Conservation (phyloP, 2,329 filamentous ascomycete genomes). For the Arachnomyces sp. region DNA sequence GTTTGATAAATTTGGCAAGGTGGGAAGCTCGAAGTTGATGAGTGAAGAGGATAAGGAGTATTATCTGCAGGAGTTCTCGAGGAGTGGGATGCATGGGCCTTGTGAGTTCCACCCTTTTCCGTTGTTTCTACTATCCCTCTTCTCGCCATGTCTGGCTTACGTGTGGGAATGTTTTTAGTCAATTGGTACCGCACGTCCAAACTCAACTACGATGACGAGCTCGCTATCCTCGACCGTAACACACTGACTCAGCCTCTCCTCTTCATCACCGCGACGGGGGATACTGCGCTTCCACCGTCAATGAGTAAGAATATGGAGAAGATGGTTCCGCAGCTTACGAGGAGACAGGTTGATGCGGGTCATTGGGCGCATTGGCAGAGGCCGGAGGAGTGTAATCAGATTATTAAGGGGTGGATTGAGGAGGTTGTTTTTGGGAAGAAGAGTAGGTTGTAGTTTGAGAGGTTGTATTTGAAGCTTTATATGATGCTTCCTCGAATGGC, state of each 20-base stretch:
- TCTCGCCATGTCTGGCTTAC: neutral
- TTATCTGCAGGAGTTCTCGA: constrained; percentile 65
- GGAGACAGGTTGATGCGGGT: constrained; percentile 56
- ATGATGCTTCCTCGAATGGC: neutral
- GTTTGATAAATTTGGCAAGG: constrained; percentile 52
- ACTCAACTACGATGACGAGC: constrained; percentile 70
- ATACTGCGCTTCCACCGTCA: constrained; percentile 62
- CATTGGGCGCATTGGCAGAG: constrained; percentile 83
- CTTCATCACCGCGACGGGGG: constrained; percentile 64
- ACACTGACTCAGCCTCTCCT: constrained; percentile 57
- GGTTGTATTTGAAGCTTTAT: neutral
- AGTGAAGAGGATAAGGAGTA: constrained; percentile 63
- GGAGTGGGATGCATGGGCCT: constrained; percentile 66
- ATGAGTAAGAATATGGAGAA: constrained; percentile 66
- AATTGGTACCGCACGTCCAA: constrained; percentile 79
- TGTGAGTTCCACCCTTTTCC: constrained; percentile 31
- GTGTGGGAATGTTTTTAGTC: constrained; percentile 32
- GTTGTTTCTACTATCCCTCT: neutral
- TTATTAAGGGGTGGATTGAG: constrained; percentile 60
- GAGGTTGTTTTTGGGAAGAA: constrained; percentile 42
- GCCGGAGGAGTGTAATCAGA: constrained; percentile 59
- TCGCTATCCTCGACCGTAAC: constrained; percentile 22
- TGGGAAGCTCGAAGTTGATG: constrained; percentile 53
- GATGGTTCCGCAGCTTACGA: constrained; percentile 56
- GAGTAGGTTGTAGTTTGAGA: constrained; percentile 36